phyloP scores from a whole-genome alignment of 495 filamentous ascomycete species.

The Aspergillus saccharolyticus region DNA sequence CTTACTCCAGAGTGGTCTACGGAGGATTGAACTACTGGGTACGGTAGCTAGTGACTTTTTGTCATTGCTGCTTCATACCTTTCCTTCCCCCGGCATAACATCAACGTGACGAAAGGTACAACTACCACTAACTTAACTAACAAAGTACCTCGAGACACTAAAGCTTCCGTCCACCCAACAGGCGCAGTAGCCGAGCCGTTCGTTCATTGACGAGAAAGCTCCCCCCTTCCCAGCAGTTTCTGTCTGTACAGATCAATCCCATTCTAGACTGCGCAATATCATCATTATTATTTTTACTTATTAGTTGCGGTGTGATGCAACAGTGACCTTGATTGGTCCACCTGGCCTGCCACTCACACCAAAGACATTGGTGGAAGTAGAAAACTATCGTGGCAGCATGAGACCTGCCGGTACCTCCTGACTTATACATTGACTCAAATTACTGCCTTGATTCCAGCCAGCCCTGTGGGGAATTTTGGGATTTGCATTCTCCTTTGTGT shows the following conservation, averaged over 20 bases:
- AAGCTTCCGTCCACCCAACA: no score
- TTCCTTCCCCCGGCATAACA: no score
- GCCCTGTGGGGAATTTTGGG: no score
- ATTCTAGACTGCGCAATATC: not conserved
- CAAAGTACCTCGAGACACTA: no score
- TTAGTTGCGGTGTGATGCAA: constrained; percentile 3
- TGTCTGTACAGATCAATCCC: not conserved
- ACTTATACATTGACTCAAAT: not conserved
- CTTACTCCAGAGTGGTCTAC: no score
- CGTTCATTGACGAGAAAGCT: not conserved
- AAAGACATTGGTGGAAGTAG: not conserved
- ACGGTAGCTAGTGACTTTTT: no score
- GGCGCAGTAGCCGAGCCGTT: not conserved
- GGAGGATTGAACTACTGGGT: no score
- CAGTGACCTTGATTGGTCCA: not conserved
- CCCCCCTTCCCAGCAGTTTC: not conserved
- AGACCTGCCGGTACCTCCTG: not conserved
- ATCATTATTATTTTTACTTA: no score
- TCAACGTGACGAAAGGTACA: no score
- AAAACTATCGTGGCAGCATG: not conserved
- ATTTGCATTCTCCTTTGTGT: not conserved
- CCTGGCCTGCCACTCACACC: not conserved
- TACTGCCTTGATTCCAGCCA: not conserved
- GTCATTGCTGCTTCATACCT: not conserved
- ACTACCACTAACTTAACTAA: no score